Conservation (phyloP, 2,329 filamentous ascomycete genomes). For the Aspergillus fijiensis region DNA sequence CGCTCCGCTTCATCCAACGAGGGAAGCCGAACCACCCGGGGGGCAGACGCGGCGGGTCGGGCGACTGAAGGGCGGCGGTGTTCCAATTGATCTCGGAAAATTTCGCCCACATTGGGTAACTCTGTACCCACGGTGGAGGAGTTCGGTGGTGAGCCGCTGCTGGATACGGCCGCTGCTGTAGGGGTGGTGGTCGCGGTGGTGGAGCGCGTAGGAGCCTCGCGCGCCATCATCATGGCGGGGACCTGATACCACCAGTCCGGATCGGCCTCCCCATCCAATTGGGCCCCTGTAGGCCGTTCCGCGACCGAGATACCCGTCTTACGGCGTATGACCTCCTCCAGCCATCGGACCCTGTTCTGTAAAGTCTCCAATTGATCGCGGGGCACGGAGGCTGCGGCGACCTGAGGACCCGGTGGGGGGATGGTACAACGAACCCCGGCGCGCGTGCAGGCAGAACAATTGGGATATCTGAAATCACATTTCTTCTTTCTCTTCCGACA, state of each 20-base stretch:
- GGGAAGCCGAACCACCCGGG: slow-evolving; percentile 34
- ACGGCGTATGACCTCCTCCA: slow-evolving; percentile 37
- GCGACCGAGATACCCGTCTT: slow-evolving; percentile 37
- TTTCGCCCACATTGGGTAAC: slow-evolving; percentile 41
- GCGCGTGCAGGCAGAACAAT: slow-evolving; percentile 41
- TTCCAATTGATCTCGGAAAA: slow-evolving; percentile 41
- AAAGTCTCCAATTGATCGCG: slow-evolving; percentile 42
- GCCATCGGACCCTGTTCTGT: slow-evolving; percentile 41
- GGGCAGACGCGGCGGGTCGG: slow-evolving; percentile 30
- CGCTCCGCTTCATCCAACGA: slow-evolving; percentile 38
- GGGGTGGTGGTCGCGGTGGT: slow-evolving; percentile 18
- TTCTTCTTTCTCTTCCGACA: slow-evolving; percentile 45
- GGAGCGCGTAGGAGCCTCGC: slow-evolving; percentile 23
- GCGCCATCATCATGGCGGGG: slow-evolving; percentile 37
- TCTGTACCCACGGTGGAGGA: slow-evolving; percentile 28
- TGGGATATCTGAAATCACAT: slow-evolving; percentile 44
- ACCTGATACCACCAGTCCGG: slow-evolving; percentile 42
- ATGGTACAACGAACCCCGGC: slow-evolving; percentile 43
- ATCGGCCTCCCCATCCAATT: slow-evolving; percentile 34
- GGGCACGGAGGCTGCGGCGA: slow-evolving; percentile 39
- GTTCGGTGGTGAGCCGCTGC: slow-evolving; percentile 14
- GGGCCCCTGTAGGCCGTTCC: slow-evolving; percentile 33
- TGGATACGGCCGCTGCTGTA: slow-evolving; percentile 9
- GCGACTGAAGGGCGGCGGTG: slow-evolving; percentile 37
- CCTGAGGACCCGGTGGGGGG: slow-evolving; percentile 38